Base-by-base conservation (phyloP, 257 asterid species). In the Nicotiana undulata region DNA sequence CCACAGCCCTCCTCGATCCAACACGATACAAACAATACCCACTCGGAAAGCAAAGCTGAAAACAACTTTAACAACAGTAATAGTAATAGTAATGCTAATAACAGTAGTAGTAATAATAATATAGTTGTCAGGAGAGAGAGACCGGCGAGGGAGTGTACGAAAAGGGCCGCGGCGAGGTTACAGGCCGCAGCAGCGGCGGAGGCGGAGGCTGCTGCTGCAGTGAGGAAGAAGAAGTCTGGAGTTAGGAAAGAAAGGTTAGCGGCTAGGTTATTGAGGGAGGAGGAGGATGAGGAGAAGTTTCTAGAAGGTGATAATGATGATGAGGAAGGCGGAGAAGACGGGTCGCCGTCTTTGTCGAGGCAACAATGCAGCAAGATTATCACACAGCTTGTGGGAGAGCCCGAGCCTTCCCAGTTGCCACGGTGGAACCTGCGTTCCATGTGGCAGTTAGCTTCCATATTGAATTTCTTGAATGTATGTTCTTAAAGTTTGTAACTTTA, bases 361-460 rank as follows among this genome's bases (percentile, higher is more conserved):
- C 79, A 83, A 86, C 97, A 89, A 86, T 88, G 88, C 63, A 84
- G 91, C 79, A 94, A 85, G 82, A 84, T 85, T 49, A 83, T 96
- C 24, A 96, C 98, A 8, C 91, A 89, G 3, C 81, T 96, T 61
- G 91, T 90, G 63, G 97, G 92, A 56, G 98, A 92, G 80, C 88
- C 93, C 32, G 99, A 96, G 89, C 86, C 91, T 9, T 94, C 97
- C 0, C 99, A 96, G 88, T 80, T 94, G 85, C 95, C 93, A 0
- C 90, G 99, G 76, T 93, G 97, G 98, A 90, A 75, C 74, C 83
- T 96, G 59, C 92, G 98, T 72, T 91, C 94, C 53, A 96, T 94
- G 99, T 94, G 98, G 99, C 92, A 96, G 89, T 81, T 96, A 91
- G 98, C 99, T 87, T 94, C 99, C 26, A 85, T 96, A 82, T 85